Percentiles rank a stretch among this genome's conserved stretches.
These are phyloP conservation scores for Cenchrus fungigraminus DNA, from an alignment of 176 grass and related monocot species.

Conservation along the genomic window DNA sequence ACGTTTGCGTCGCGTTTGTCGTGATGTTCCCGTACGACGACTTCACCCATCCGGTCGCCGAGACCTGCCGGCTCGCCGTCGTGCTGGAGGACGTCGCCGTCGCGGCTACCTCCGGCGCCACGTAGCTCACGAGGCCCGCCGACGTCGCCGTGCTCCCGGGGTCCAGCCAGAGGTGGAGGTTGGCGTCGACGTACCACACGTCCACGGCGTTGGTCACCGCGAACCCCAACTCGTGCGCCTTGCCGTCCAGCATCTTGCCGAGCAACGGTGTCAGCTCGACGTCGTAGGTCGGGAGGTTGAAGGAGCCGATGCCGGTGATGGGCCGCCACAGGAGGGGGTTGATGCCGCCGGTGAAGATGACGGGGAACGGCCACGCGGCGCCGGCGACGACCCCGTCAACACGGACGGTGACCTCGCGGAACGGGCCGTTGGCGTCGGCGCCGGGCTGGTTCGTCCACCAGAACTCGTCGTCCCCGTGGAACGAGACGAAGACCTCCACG, in stretches of 20 bases:
- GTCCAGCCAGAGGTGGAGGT: slow-evolving; percentile 12
- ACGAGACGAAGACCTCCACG: slow-evolving; percentile 77
- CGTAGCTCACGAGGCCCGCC: background rate
- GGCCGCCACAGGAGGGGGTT: slow-evolving; percentile 82
- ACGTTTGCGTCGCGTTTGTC: slow-evolving; percentile 46
- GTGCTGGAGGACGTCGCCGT: background rate
- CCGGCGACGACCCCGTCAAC: slow-evolving; percentile 57
- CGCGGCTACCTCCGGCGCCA: background rate
- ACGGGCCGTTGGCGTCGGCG: slow-evolving; percentile 44
- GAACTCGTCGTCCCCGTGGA: slow-evolving; percentile 72
- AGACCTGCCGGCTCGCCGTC: slow-evolving; percentile 45
- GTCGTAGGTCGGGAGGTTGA: slow-evolving; percentile 77
- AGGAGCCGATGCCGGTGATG: slow-evolving; percentile 84
- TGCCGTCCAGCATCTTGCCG: slow-evolving; percentile 67
- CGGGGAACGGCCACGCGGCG: slow-evolving; percentile 77
- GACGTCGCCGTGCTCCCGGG: background rate
- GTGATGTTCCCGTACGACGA: slow-evolving; percentile 80
- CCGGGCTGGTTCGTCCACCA: slow-evolving; percentile 75
- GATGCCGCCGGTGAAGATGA: slow-evolving; percentile 79
- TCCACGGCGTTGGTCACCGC: slow-evolving; percentile 59
- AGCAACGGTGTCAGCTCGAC: slow-evolving; percentile 79
- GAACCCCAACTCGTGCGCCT: slow-evolving; percentile 63
- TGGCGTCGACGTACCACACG: slow-evolving; percentile 16
- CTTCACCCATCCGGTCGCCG: slow-evolving; percentile 63
- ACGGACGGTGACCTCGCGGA: slow-evolving; percentile 56